These are phyloP conservation scores for Massarina eburnea DNA, from an alignment of 2,329 filamentous ascomycete species.

Conservation along the genomic window DNA sequence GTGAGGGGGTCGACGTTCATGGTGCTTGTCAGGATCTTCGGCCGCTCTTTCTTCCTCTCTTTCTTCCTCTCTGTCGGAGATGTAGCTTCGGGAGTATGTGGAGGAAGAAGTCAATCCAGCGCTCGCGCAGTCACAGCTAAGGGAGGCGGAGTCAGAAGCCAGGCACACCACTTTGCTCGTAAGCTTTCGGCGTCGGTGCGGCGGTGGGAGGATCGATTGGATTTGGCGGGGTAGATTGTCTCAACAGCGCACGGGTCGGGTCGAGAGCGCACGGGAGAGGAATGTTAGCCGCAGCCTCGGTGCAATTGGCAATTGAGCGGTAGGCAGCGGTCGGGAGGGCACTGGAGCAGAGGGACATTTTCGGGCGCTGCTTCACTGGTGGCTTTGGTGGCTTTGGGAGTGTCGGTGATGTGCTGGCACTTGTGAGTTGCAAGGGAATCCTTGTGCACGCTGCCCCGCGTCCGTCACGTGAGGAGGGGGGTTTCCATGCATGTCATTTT, in stretches of 20 bases:
- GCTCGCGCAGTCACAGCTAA: too few species aligned
- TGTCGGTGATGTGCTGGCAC: constrained; percentile 41
- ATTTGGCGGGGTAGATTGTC: not conserved
- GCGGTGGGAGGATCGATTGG: not conserved
- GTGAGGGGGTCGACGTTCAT: constrained; percentile 75
- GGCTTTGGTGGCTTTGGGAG: constrained; percentile 15
- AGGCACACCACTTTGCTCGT: not conserved
- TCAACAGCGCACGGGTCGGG: constrained; percentile 5
- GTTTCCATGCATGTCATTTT: not conserved
- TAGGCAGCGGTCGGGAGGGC: too few species aligned
- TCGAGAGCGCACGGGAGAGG: not conserved
- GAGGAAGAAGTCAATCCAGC: too few species aligned
- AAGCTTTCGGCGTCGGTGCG: not conserved
- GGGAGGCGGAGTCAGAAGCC: not conserved
- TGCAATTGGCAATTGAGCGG: constrained; percentile 22
- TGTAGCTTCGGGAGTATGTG: too few species aligned
- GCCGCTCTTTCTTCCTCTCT: too few species aligned
- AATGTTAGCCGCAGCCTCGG: constrained; percentile 22
- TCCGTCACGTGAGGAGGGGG: constrained; percentile 10
- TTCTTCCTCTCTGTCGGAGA: too few species aligned
- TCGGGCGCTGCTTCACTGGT: too few species aligned
- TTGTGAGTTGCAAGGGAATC: constrained; percentile 17
- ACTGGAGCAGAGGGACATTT: constrained; percentile 32
- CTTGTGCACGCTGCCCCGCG: constrained; percentile 7
- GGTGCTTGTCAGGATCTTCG: too few species aligned